Evolutionary conservation across 2,329 filamentous ascomycete genomes (phyloP).

Genomic region (Venturia nashicola): DNA sequence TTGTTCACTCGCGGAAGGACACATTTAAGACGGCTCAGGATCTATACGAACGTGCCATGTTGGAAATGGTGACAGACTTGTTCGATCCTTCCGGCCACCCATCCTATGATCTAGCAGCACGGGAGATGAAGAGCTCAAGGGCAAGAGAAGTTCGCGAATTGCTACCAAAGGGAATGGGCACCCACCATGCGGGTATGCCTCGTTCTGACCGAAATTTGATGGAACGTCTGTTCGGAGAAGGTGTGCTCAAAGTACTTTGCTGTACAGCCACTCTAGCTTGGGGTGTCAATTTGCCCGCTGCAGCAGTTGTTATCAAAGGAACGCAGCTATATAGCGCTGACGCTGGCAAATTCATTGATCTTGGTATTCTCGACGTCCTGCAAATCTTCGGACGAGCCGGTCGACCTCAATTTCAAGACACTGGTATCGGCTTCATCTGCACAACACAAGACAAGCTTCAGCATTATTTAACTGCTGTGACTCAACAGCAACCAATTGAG

Average conservation of each 20-base stretch:
- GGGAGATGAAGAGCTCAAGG: conserved; percentile 75
- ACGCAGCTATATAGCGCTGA: conserved; percentile 95
- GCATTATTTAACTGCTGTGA: conserved; percentile 87
- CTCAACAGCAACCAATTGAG: conserved; percentile 92
- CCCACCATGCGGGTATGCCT: conserved; percentile 95
- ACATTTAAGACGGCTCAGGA: conserved; percentile 80
- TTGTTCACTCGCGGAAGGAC: conserved; percentile 93
- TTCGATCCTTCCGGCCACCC: conserved; percentile 74
- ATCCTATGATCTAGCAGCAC: conserved; percentile 64
- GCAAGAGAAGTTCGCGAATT: conserved; percentile 82
- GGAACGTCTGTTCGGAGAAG: conserved; percentile 80
- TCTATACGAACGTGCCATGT: conserved; percentile 73
- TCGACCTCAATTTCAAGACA: conserved; percentile 94
- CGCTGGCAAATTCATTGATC: conserved; percentile 90
- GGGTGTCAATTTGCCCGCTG: conserved; percentile 97
- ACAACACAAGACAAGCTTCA: conserved; percentile 88
- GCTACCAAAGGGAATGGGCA: conserved; percentile 79
- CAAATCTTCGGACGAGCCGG: conserved; percentile 98
- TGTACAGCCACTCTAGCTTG: conserved; percentile 96
- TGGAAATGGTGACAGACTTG: conserved; percentile 66
- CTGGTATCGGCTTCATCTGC: conserved; percentile 95
- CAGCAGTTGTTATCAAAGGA: conserved; percentile 94
- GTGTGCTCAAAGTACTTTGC: conserved; percentile 92
- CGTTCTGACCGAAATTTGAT: conserved; percentile 91
- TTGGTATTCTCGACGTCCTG: conserved; percentile 90